Conservation (phyloP, 352 stramenopile species). For the Albugo candida region DNA sequence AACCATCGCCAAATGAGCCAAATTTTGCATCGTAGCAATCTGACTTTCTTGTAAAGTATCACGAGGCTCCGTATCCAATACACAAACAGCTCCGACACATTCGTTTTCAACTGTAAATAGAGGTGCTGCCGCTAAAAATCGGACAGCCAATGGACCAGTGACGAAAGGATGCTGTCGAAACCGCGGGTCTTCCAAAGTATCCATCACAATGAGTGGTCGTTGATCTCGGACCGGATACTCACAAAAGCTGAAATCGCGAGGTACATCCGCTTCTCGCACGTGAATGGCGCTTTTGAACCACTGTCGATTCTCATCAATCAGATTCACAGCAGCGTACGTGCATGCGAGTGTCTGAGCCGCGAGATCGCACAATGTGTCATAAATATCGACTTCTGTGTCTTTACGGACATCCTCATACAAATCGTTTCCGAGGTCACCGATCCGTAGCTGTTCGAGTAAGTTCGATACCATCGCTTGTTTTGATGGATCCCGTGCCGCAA, state of each 20-base stretch:
- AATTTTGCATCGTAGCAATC: constrained; percentile 69
- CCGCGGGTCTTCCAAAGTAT: constrained; percentile 70
- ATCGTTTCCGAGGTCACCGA: constrained; percentile 18
- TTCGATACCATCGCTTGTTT: constrained; percentile 49
- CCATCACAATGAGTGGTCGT: constrained; percentile 69
- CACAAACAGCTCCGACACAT: constrained; percentile 56
- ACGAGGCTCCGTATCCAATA: constrained; percentile 55
- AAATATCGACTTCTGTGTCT: constrained; percentile 56
- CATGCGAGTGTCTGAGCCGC: constrained; percentile 51
- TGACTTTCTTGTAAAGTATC: constrained; percentile 43
- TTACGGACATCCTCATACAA: constrained; percentile 3
- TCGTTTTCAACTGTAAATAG: constrained; percentile 73
- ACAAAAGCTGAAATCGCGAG: constrained; percentile 72
- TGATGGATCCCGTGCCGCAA: constrained; percentile 38
- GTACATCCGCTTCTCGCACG: constrained; percentile 52
- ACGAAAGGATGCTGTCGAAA: constrained; percentile 83
- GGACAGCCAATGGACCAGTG: constrained; percentile 74
- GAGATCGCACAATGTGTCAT: constrained; percentile 63
- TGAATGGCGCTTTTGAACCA: constrained; percentile 87
- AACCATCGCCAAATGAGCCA: constrained; percentile 68
- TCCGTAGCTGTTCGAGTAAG: constrained; percentile 43
- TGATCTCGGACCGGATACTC: constrained; percentile 58
- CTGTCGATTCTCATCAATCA: constrained; percentile 87
- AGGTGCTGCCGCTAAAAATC: constrained; percentile 87
- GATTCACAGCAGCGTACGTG: constrained; percentile 62